Base-by-base conservation (phyloP, 2,329 filamentous ascomycete species). In the Neonectria faginata region DNA sequence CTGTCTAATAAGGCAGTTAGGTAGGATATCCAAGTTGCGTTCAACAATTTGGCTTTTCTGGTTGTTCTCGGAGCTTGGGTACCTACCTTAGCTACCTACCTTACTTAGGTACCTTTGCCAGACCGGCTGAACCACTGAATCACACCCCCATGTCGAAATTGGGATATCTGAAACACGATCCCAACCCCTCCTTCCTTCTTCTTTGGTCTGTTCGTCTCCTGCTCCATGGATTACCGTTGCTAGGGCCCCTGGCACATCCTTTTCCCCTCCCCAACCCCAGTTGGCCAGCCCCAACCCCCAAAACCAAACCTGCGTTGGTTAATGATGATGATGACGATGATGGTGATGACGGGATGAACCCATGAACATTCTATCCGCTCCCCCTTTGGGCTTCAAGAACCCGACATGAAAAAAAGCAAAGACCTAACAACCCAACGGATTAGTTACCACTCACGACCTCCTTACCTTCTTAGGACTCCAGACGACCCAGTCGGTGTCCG, bases 161-260 rank as follows among this genome's bases (percentile, higher is more conserved):
- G 50, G 64, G 61, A 60, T 55, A 68, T 68, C 67, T 68, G 67
- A 68, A 68, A 68, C 67, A 67, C 57, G 64, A 61, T 68, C 56
- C 53, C 58, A 62, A 47, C 61, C 67, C 62, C 59, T 60, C 59
- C 33, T 56, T 64, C 60, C 53, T 66, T 57, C 56, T 64, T 60
- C 57, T 66, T 64, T 64, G 39, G 60, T 66, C 56, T 44, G 52
- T 42, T 52, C 51, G 16, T 59, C 55, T 54, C 50, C 54, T 45
- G 25, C 55, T 62, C 29, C 45, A 62, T 62, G 55, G 59, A 63
- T 66, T 27, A 63, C 48, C 59, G 58, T 45, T 63, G 55, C 50
- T 62, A 11, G 48, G 47, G 47, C 41, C 52, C 52, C 31, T 20
- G 7, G 18, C 12, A 18, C 51, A 42, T 56, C 18, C n/a, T 29